phyloP scores from a whole-genome alignment of 1,284 basidiomycete genomes.

The Leccinum subrobustum region DNA sequence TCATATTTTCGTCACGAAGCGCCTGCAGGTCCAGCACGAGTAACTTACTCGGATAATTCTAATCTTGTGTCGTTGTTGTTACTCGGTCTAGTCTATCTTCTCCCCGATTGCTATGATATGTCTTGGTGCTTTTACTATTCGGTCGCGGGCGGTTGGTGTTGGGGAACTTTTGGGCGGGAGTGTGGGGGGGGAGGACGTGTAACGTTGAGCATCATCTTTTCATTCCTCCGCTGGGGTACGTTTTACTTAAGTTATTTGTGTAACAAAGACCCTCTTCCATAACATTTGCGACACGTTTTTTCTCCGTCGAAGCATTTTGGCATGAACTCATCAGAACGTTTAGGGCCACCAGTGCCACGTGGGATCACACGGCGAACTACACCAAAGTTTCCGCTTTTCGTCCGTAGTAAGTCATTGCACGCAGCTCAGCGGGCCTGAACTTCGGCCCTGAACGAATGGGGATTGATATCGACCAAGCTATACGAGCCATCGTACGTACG shows the following conservation, averaged over 20 bases:
- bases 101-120: slow-evolving; percentile 13
- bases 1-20: slow-evolving; percentile 20
- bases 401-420: not conserved
- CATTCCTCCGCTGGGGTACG: not conserved
- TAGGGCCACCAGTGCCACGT: not conserved
- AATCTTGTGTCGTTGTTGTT: slow-evolving; percentile 23
- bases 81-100: slow-evolving; percentile 15
- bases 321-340: not conserved
- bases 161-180: not conserved
- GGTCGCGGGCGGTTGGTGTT: not conserved
- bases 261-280: not conserved
- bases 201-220: not conserved
- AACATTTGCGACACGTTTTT: slow-evolving; percentile 6
- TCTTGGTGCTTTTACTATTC: slow-evolving; percentile 4
- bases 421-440: not conserved
- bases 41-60: slow-evolving; percentile 35
- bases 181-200: not conserved
- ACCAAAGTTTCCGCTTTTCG: not conserved
- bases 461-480: not conserved
- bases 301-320: not conserved
- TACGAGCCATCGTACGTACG: not conserved
- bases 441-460: slow-evolving; percentile 1
- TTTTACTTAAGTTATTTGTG: slow-evolving; percentile 4
- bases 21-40: slow-evolving; percentile 31
- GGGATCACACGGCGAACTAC: not conserved